Conservation (phyloP, 495 filamentous ascomycete genomes). For the Trichoderma reesei region DNA sequence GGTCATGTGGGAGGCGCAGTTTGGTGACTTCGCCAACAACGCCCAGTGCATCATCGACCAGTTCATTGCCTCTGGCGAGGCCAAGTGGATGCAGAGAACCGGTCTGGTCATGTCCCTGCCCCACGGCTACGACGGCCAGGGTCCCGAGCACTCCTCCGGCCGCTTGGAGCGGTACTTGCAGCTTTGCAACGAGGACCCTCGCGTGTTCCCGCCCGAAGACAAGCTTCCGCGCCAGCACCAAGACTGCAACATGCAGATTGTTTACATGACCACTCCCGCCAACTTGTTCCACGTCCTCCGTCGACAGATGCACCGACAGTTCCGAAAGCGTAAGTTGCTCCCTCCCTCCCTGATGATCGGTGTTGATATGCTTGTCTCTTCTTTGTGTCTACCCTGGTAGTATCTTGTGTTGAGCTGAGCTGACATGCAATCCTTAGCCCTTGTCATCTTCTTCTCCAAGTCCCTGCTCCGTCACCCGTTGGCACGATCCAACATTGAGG, state of each 20-base stretch:
- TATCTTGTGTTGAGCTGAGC: slow-evolving; percentile 15
- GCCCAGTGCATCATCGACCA: slow-evolving; percentile 98
- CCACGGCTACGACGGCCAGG: slow-evolving; percentile 97
- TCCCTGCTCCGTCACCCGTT: slow-evolving; percentile 84
- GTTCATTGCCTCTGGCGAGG: slow-evolving; percentile 94
- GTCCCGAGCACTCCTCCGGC: slow-evolving; percentile 95
- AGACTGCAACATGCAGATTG: slow-evolving; percentile 99
- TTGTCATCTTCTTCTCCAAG: slow-evolving; percentile 97
- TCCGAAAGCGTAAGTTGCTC: slow-evolving; percentile 80
- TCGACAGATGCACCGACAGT: slow-evolving; percentile 96
- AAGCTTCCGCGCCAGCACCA: slow-evolving; percentile 97
- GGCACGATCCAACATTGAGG: slow-evolving; percentile 77
- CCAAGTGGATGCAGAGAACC: slow-evolving; percentile 96
- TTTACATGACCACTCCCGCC: slow-evolving; percentile 81
- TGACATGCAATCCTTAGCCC: slow-evolving; percentile 47
- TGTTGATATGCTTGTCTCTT: background rate
- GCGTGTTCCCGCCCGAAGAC: slow-evolving; percentile 73
- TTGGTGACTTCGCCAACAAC: slow-evolving; percentile 99
- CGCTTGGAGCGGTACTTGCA: slow-evolving; percentile 96
- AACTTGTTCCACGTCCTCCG: slow-evolving; percentile 96
- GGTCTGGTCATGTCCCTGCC: slow-evolving; percentile 90
- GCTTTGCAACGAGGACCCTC: slow-evolving; percentile 94
- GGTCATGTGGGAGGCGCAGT: slow-evolving; percentile 99
- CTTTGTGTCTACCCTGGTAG: no score
- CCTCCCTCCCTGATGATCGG: background rate